Evolutionary conservation across 495 filamentous ascomycete genomes (phyloP).

Genomic region (Penicillium simplicissimum): DNA sequence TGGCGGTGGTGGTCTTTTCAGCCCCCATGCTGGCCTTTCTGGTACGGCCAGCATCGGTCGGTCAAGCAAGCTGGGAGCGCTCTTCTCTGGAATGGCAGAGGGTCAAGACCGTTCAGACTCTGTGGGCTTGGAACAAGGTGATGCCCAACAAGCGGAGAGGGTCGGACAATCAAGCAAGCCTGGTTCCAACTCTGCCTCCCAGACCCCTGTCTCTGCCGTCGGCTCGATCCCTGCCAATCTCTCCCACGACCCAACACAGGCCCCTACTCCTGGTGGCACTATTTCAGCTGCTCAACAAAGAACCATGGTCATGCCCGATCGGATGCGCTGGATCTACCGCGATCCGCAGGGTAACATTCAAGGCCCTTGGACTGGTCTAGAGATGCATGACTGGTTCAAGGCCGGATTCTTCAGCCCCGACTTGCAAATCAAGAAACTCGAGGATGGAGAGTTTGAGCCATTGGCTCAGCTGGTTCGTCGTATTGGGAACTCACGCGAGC

Average conservation of each 20-base stretch:
- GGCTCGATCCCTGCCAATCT: constrained; percentile 43
- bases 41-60: constrained; percentile 60
- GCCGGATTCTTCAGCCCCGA: constrained; percentile 96
- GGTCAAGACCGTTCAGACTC: constrained; percentile 54
- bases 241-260: constrained; percentile 29
- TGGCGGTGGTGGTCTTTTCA: constrained; percentile 57
- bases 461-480: constrained; percentile 92
- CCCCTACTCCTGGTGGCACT: constrained; percentile 47
- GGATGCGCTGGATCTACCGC: constrained; percentile 97
- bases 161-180: constrained; percentile 31
- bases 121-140: constrained; percentile 46
- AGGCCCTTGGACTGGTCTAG: constrained; percentile 91
- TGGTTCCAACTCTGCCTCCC: constrained; percentile 39
- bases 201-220: constrained; percentile 45
- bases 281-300: constrained; percentile 72
- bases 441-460: constrained; percentile 92
- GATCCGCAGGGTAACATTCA: constrained; percentile 91
- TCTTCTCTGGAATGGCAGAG: constrained; percentile 91
- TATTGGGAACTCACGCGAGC: constrained; percentile 96
- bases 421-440: constrained; percentile 87
- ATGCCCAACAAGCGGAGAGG: constrained; percentile 30
- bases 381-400: constrained; percentile 99
- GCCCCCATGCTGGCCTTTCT: constrained; percentile 47
- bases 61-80: constrained; percentile 78
- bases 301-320: constrained; percentile 98